Percentiles rank a stretch among this genome's conserved stretches.
phyloP scores from a whole-genome alignment of 2,329 filamentous ascomycete species.

The Xylariaceae sp. region DNA sequence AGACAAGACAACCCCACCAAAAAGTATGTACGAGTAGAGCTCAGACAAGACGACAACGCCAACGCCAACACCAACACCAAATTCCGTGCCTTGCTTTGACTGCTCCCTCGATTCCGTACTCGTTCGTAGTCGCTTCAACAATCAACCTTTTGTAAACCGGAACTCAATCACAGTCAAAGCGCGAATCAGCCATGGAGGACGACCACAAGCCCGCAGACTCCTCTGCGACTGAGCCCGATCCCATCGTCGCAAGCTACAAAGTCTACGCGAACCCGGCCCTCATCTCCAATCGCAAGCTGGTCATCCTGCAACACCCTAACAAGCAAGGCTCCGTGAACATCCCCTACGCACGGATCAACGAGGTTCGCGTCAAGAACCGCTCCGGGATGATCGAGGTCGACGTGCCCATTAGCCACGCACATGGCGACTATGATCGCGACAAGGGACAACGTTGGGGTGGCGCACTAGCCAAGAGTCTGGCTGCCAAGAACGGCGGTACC shows the following conservation, averaged over 20 bases:
- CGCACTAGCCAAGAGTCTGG: conserved; percentile 58
- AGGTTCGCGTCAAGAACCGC: conserved; percentile 74
- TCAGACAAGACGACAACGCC: too few species aligned
- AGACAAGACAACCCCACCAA: too few species aligned
- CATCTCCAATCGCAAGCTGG: conserved; percentile 57
- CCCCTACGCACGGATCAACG: conserved; percentile 61
- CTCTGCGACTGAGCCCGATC: conserved; percentile 50
- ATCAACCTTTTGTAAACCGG: too few species aligned
- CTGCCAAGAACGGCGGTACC: conserved; percentile 57
- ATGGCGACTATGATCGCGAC: conserved; percentile 70
- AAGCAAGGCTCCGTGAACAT: conserved; percentile 48
- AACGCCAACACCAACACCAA: too few species aligned
- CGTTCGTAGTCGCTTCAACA: too few species aligned
- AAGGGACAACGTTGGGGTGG: conserved; percentile 82
- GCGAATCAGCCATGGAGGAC: conserved; percentile 14
- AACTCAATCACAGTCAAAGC: conserved; percentile 3
- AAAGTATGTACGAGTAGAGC: too few species aligned
- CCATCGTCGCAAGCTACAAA: conserved; percentile 70
- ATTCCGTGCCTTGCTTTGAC: too few species aligned
- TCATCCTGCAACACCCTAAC: conserved; percentile 87
- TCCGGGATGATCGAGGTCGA: conserved; percentile 88
- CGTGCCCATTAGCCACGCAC: conserved; percentile 68
- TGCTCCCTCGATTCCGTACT: too few species aligned
- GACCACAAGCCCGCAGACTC: conserved; percentile 3
- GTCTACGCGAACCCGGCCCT: conserved; percentile 77